Evolutionary conservation across 371 early-diverging fungal species (phyloP).

Genomic region (Mycotypha africana): DNA sequence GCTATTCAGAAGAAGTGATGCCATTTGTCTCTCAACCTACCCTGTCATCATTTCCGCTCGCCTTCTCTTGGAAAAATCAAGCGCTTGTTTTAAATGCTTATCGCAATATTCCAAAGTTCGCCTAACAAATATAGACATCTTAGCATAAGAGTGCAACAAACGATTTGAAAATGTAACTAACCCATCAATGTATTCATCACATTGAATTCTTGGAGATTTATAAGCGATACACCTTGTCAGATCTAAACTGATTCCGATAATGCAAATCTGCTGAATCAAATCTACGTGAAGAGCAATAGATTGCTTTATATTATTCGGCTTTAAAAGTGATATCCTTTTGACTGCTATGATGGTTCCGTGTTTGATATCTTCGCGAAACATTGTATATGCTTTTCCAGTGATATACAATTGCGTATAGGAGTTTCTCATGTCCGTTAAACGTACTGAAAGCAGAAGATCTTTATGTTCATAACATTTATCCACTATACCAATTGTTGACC

Average conservation of each 20-base stretch:
- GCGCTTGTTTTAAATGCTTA: slow-evolving; percentile 24
- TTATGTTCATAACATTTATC: slow-evolving; percentile 15
- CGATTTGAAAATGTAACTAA: background rate
- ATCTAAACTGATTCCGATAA: slow-evolving; percentile 17
- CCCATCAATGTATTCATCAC: slow-evolving; percentile 34
- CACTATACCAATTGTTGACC: slow-evolving; percentile 33
- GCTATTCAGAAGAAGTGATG: background rate
- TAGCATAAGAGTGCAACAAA: background rate
- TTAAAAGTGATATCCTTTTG: slow-evolving; percentile 20
- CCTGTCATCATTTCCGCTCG: slow-evolving; percentile 45
- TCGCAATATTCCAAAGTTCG: slow-evolving; percentile 39
- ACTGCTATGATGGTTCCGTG: slow-evolving; percentile 25
- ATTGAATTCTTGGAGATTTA: slow-evolving; percentile 14
- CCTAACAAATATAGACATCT: slow-evolving; percentile 3
- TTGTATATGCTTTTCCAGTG: slow-evolving; percentile 21
- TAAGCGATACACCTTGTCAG: slow-evolving; percentile 3
- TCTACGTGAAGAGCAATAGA: slow-evolving; percentile 21
- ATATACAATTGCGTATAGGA: slow-evolving; percentile 19
- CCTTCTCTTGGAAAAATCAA: slow-evolving; percentile 27
- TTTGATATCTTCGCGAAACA: slow-evolving; percentile 11
- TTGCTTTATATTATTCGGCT: slow-evolving; percentile 14
- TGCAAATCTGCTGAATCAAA: slow-evolving; percentile 22
- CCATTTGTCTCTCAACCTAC: slow-evolving; percentile 9
- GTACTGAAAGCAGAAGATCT: slow-evolving; percentile 20
- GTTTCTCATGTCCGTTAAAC: slow-evolving; percentile 30